These are phyloP conservation scores for Linnemannia hyalina DNA, from an alignment of 192 early-diverging fungal species.

Conservation along the genomic window DNA sequence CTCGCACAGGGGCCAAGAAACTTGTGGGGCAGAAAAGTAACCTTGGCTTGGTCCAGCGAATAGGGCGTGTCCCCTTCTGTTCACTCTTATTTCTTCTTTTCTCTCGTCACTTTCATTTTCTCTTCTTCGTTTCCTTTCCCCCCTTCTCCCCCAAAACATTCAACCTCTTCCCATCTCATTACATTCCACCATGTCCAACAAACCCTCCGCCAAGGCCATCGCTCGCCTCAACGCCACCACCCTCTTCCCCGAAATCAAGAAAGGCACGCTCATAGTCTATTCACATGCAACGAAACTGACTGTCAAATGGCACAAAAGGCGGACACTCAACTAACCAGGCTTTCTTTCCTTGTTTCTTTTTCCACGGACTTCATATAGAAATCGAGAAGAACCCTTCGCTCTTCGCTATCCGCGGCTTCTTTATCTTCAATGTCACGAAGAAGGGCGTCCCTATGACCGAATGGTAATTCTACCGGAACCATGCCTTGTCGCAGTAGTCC, in stretches of 20 bases:
- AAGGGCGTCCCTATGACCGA: conserved; percentile 45
- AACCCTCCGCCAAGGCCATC: conserved; percentile 48
- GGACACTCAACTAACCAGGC: not conserved
- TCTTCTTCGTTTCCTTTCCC: not conserved
- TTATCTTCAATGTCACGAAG: conserved; percentile 53
- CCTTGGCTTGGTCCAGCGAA: not conserved
- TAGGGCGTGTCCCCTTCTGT: not conserved
- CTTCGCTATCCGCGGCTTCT: conserved; percentile 47
- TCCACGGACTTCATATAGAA: conserved; percentile 12
- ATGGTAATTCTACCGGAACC: conserved; percentile 15
- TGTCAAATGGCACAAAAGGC: not conserved
- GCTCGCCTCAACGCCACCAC: conserved; percentile 54
- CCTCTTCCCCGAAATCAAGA: conserved; percentile 55
- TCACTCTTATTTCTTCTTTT: not conserved
- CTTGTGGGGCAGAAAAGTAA: not conserved
- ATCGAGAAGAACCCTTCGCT: conserved; percentile 48
- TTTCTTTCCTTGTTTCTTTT: not conserved
- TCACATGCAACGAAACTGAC: not conserved
- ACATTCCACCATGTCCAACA: conserved; percentile 45
- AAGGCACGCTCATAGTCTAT: conserved; percentile 21
- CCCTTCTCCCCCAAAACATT: not conserved
- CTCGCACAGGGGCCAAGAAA: not conserved
- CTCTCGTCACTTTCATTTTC: not conserved
- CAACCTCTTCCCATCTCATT: not conserved
- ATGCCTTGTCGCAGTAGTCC: no score